Evolutionary conservation across 495 filamentous ascomycete species (phyloP), one percentile per base, ranked within the genome.

Genomic region (Daldinia decipiens): DNA sequence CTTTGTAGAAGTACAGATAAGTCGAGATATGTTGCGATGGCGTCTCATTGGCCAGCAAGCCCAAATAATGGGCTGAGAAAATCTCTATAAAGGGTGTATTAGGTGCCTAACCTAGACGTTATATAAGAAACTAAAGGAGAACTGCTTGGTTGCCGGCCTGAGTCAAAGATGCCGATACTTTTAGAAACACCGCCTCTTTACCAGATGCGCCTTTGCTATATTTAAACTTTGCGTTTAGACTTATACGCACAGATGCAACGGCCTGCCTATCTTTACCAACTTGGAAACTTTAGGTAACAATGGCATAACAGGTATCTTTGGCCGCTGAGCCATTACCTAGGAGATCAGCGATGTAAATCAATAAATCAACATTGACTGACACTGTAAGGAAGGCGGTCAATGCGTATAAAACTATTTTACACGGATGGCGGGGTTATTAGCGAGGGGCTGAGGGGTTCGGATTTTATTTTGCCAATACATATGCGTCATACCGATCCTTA

Each of bases 401-500:
- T 21, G 3, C 5, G 5, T n/a, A 1, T n/a, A 19, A 19, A 12
- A 27, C 13, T 17, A 59, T 26, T 27, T 15, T 27, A 32, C 9
- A 15, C 17, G 12, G 31, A 27, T 54, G 24, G 55, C 24, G 63
- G 63, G 63, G 63, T 66, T n/a, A 21, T 47, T 47, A 38, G 17
- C 53, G 62, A 65, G 52, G 62, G 34, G 63, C 45, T 47, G 43
- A 47, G 43, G 43, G 43, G 43, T 47, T 12, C 17, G 24, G 19
- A 26, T 15, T 32, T 45, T 31, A 56, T 61, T 62, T 66, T 58
- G 2, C n/a, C 15, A 32, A n/a, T 24, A 24, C 21, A 24, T 12
- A 67, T 72, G 69, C 69, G 69, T 72, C 69, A 72, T 72, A 60
- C 63, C 63, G 69, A 67, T 21, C 40, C 45, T 19, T 7, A n/a